Evolutionary conservation across 192 early-diverging fungal species (phyloP).

Genomic region (Linnemannia schmuckeri): DNA sequence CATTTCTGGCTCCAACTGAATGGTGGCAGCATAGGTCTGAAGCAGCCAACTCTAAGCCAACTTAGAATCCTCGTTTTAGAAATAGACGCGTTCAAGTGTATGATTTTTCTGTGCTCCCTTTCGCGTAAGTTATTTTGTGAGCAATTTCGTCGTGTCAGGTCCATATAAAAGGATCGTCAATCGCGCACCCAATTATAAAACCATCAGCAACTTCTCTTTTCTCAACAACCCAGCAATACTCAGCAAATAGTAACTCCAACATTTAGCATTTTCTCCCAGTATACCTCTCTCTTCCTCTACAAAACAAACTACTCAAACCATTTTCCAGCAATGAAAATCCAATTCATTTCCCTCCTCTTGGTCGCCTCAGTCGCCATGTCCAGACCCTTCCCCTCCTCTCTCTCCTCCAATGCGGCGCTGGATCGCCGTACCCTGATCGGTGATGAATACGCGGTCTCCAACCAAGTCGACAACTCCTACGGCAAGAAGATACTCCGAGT

Average conservation of each 20-base stretch:
- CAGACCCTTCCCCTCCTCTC: not conserved
- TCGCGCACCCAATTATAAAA: not conserved
- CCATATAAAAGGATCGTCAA: not conserved
- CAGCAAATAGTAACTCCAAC: not conserved
- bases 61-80: not conserved
- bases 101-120: not conserved
- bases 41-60: not conserved
- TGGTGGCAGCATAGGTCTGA: not conserved
- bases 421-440: slow-evolving; percentile 15
- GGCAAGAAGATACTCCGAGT: slow-evolving; percentile 18
- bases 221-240: not conserved
- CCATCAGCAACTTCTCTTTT: not conserved
- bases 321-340: slow-evolving; percentile 21
- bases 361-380: slow-evolving; percentile 19
- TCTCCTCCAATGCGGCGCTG: not conserved
- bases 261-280: not conserved
- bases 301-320: not conserved
- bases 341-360: slow-evolving; percentile 23
- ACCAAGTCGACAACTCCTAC: slow-evolving; percentile 27
- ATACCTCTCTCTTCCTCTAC: not conserved
- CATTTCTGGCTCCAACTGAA: not conserved
- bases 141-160: not conserved
- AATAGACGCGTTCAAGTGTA: not conserved
- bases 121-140: not conserved
- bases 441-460: slow-evolving; percentile 16